phyloP scores from a whole-genome alignment of 345 rosid genomes.

The Kernera saxatilis region DNA sequence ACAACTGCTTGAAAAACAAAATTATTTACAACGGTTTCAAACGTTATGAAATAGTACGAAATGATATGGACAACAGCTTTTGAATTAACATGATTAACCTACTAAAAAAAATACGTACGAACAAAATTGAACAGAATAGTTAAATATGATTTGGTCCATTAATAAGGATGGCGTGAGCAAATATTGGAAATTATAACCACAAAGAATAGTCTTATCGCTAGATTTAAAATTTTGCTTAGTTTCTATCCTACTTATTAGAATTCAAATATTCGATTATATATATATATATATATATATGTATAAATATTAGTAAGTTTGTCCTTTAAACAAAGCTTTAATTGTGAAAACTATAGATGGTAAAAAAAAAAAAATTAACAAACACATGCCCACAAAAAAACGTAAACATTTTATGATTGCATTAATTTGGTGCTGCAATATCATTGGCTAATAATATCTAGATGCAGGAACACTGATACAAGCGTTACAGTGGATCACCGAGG shows the following conservation, averaged over 20 bases:
- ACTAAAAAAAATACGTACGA: background rate
- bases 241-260: background rate
- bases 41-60: no score
- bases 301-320: no score
- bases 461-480: no score
- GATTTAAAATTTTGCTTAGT: background rate
- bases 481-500: no score
- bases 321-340: no score
- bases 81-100: background rate
- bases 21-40: no score
- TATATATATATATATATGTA: no score
- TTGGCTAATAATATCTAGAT: no score
- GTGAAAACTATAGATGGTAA: background rate
- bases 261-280: no score
- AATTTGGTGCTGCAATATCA: no score
- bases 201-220: background rate
- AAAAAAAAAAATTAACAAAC: constrained; percentile 4
- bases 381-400: background rate
- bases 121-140: background rate
- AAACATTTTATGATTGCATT: background rate
- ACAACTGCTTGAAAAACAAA: no score
- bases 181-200: background rate
- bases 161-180: background rate
- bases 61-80: background rate
- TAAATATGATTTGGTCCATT: background rate